These are phyloP conservation scores for Vishniacozyma victoriae DNA, from an alignment of 768 basidiomycete genomes.

Conservation along the genomic window DNA sequence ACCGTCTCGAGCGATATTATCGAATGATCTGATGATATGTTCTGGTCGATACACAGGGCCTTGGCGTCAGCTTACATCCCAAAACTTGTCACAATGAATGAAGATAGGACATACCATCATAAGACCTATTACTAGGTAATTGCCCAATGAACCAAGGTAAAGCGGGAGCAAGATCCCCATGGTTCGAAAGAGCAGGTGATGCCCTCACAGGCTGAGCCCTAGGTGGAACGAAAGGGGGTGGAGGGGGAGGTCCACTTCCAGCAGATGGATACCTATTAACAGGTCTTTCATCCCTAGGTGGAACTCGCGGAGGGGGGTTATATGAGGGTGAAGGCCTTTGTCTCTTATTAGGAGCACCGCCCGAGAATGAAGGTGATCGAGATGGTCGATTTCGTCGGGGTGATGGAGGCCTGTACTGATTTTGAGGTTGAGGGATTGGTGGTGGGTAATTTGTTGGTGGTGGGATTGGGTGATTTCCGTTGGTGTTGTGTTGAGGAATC, in stretches of 20 bases:
- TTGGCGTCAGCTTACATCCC: conserved; percentile 42
- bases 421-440: conserved; percentile 2
- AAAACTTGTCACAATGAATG: conserved; percentile 4
- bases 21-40: conserved; percentile 78
- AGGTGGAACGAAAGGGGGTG: conserved; percentile 20
- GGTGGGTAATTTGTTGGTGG: conserved; percentile 4
- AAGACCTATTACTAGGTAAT: conserved; percentile 64
- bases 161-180: conserved; percentile 49
- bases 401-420: background rate
- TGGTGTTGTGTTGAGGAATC: background rate
- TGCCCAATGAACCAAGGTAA: conserved; percentile 78
- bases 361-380: too few species aligned
- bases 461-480: background rate
- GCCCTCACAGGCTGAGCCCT: too few species aligned
- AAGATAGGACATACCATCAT: conserved; percentile 64
- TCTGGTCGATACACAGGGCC: conserved; percentile 87
- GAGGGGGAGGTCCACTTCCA: conserved; percentile 17
- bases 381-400: conserved; percentile 22
- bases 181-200: too few species aligned
- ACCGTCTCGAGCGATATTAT: conserved; percentile 48
- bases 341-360: too few species aligned
- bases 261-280: conserved; percentile 1
- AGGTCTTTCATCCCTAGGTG: conserved; percentile 11
- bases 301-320: background rate
- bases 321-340: conserved; percentile 12